Evolutionary conservation across 768 basidiomycete genomes (phyloP), one percentile per base, ranked within the genome.

Genomic region (Fomitopsis pulvina): DNA sequence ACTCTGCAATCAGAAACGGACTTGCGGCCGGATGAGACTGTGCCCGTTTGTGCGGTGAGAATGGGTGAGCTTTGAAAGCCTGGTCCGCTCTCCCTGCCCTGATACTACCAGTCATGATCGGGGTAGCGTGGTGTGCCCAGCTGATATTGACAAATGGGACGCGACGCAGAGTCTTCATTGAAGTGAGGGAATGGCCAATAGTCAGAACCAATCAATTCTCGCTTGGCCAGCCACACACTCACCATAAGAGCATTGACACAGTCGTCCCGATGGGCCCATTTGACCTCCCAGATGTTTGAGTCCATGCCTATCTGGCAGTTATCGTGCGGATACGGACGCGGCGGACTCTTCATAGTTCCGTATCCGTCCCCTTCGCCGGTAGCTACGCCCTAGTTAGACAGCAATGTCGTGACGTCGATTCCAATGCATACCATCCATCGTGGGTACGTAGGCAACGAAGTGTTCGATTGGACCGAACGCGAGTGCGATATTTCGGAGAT

Each of bases 221-320:
- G 16, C 14, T 16, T 16, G 34, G 34, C 20, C 9, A 10, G 25
- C 3, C 26, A 34, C 12, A 10, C 37, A 63, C 70, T 48, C 62
- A 87, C 88, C 76, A 79, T 78, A 41, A 87, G 70, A 21, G 88
- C 88, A 52, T 70, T 78, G 37, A 88, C 75, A 52, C 83, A 85
- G 56, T 91, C 82, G 52, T 87, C 83, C 38, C 88, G 75, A 62
- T 86, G 79, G 24, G 75, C 71, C 85, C 85, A 92, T 60, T 90
- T 92, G 34, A 89, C 73, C 58, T 85, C 85, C 80, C 85, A 90
- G 51, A 83, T 81, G 4, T 72, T 65, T 1, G 57, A 53, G 46
- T 81, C 77, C 86, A 87, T 89, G 10, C 59, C n/a, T n/a, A n/a
- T n/a, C n/a, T n/a, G n/a, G n/a, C n/a, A n/a, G 2, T 68, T 72